A percentile compares a stretch with the other conserved stretches of the same genome.
Evolutionary conservation across 2,329 filamentous ascomycete species (phyloP).

Genomic region (Domatiomyces globalis): DNA sequence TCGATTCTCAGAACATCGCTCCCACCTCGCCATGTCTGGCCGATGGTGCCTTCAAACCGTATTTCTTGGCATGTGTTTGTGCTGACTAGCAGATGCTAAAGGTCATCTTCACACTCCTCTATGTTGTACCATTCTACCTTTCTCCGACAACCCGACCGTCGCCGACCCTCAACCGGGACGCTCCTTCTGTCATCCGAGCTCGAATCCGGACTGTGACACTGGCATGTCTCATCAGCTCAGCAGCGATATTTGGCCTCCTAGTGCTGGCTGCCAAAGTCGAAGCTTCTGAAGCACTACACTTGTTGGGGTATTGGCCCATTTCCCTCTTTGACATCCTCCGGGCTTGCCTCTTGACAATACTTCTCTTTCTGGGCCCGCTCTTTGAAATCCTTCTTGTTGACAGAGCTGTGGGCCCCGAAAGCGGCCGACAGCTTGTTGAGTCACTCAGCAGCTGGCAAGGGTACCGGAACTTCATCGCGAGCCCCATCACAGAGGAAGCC

Average conservation of each 20-base stretch:
- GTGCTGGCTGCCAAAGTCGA: constrained; percentile 38
- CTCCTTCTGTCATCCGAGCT: constrained; percentile 74
- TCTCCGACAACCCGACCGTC: constrained; percentile 68
- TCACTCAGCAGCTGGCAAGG: constrained; percentile 60
- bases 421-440: constrained; percentile 41
- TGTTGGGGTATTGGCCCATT: constrained; percentile 71
- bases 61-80: neutral
- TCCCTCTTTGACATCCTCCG: constrained; percentile 49
- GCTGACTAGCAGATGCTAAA: constrained; percentile 1
- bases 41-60: neutral
- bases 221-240: constrained; percentile 56
- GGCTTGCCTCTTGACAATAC: constrained; percentile 54
- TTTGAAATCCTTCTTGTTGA: constrained; percentile 67
- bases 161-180: constrained; percentile 64
- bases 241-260: constrained; percentile 54
- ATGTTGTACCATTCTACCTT: constrained; percentile 83
- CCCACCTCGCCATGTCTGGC: too few relatives aligned
- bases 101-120: constrained; percentile 73
- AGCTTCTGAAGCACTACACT: constrained; percentile 44
- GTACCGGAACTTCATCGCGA: constrained; percentile 77
- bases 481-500: constrained; percentile 81
- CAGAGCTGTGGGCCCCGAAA: constrained; percentile 41
- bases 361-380: constrained; percentile 72
- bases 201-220: constrained; percentile 67
- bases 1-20: too few relatives aligned